Evolutionary conservation across 2,329 filamentous ascomycete genomes (phyloP).

Genomic region (Colletotrichum godetiae): DNA sequence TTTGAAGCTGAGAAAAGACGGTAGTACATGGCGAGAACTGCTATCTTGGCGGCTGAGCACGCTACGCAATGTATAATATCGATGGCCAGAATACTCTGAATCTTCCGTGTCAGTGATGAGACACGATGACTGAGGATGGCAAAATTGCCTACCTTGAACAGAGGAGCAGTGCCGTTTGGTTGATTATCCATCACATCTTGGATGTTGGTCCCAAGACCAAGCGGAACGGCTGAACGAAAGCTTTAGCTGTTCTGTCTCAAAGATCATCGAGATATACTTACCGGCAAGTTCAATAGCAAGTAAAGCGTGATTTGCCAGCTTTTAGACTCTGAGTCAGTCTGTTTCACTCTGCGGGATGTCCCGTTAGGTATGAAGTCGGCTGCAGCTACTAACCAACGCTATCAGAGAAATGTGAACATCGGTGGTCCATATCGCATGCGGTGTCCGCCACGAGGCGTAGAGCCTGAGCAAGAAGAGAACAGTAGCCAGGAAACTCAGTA

Average conservation of each 20-base stretch:
- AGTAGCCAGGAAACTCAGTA: background rate
- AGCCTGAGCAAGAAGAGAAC: background rate
- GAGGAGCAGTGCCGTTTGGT: background rate
- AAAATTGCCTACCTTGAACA: background rate
- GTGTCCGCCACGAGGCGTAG: background rate
- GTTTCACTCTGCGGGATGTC: background rate
- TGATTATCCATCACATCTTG: background rate
- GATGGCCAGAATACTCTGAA: background rate
- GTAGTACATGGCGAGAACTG: background rate
- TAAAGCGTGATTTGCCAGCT: background rate
- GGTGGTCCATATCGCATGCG: background rate
- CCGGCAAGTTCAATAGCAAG: background rate
- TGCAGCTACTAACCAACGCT: background rate
- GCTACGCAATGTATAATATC: background rate
- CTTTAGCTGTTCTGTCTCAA: background rate
- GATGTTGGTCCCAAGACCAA: background rate
- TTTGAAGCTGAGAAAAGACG: background rate
- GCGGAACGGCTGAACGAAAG: background rate
- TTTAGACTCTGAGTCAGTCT: background rate
- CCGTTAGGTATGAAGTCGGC: background rate
- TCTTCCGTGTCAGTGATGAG: background rate
- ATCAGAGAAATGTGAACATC: background rate
- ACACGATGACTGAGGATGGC: too few species aligned
- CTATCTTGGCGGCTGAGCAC: background rate
- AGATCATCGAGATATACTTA: background rate